These are phyloP conservation scores for Xylaria bambusicola DNA, from an alignment of 495 filamentous ascomycete genomes.

Conservation along the genomic window DNA sequence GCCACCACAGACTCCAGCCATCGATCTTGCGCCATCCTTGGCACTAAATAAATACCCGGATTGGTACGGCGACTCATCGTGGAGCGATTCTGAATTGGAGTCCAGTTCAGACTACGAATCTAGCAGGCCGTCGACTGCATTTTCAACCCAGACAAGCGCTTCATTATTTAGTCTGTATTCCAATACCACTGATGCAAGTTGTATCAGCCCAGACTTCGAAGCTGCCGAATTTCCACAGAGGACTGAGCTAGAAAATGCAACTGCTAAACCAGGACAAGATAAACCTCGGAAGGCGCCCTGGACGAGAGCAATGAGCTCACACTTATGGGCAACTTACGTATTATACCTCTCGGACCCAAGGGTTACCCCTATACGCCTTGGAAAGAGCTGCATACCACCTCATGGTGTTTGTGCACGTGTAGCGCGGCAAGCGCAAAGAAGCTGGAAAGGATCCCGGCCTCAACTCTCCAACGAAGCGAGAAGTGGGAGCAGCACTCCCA, in stretches of 20 bases:
- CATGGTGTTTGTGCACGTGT: slow-evolving; percentile 88
- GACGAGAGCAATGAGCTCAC: slow-evolving; percentile 88
- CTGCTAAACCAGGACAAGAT: slow-evolving; percentile 20
- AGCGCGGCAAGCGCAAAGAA: slow-evolving; percentile 78
- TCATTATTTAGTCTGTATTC: slow-evolving; percentile 53
- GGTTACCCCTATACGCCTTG: slow-evolving; percentile 89
- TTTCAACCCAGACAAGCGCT: slow-evolving; percentile 51
- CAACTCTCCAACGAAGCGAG: slow-evolving; percentile 37
- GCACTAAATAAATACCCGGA: slow-evolving; percentile 44
- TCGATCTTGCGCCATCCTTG: slow-evolving; percentile 36
- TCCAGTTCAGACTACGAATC: slow-evolving; percentile 53
- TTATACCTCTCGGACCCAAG: slow-evolving; percentile 88
- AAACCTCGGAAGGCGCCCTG: slow-evolving; percentile 57
- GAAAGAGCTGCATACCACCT: slow-evolving; percentile 83
- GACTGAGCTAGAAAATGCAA: neutral
- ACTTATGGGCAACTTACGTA: slow-evolving; percentile 89
- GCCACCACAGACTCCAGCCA: slow-evolving; percentile 50
- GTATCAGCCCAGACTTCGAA: slow-evolving; percentile 45
- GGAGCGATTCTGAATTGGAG: slow-evolving; percentile 47
- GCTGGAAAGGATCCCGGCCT: slow-evolving; percentile 68
- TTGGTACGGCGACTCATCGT: slow-evolving; percentile 48
- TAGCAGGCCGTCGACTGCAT: slow-evolving; percentile 52
- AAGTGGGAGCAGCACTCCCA: slow-evolving; percentile 71
- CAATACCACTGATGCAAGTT: slow-evolving; percentile 48
- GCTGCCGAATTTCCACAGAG: slow-evolving; percentile 28